Evolutionary conservation across 2,329 filamentous ascomycete species (phyloP).

Genomic region (Aspergillus latus): DNA sequence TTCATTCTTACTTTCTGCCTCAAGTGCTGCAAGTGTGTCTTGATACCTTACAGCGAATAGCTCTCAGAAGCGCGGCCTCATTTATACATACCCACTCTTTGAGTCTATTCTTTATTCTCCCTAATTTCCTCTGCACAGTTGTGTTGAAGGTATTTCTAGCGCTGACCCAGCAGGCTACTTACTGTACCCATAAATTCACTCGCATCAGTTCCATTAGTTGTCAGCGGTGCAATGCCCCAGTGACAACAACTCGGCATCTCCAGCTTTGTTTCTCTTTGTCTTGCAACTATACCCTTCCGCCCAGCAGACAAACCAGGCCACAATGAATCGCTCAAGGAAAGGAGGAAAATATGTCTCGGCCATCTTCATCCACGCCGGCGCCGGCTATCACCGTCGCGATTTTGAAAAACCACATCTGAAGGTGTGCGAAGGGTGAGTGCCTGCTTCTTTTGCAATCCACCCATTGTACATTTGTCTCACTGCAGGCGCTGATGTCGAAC

Average conservation of each 20-base stretch:
- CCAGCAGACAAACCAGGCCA: conserved; percentile 1
- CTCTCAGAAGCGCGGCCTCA: background rate
- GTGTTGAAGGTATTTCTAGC: background rate
- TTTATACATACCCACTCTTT: background rate
- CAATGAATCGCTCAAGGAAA: conserved; percentile 40
- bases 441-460: background rate
- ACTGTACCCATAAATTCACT: conserved; percentile 1
- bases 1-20: background rate
- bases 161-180: background rate
- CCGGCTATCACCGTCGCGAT: conserved; percentile 84
- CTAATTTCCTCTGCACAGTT: background rate
- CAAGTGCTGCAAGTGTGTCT: background rate
- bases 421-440: conserved; percentile 80
- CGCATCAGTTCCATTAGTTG: conserved; percentile 1
- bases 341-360: conserved; percentile 58
- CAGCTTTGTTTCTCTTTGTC: conserved; percentile 1
- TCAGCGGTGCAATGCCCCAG: conserved; percentile 3
- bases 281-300: background rate
- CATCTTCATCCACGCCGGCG: conserved; percentile 94
- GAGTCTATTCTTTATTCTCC: background rate
- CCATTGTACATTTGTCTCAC: background rate
- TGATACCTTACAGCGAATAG: background rate
- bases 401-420: conserved; percentile 83
- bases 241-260: background rate
- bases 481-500: conserved; percentile 10